These are phyloP conservation scores for Nigrospora osmanthi DNA, from an alignment of 2,329 filamentous ascomycete species.

Conservation along the genomic window DNA sequence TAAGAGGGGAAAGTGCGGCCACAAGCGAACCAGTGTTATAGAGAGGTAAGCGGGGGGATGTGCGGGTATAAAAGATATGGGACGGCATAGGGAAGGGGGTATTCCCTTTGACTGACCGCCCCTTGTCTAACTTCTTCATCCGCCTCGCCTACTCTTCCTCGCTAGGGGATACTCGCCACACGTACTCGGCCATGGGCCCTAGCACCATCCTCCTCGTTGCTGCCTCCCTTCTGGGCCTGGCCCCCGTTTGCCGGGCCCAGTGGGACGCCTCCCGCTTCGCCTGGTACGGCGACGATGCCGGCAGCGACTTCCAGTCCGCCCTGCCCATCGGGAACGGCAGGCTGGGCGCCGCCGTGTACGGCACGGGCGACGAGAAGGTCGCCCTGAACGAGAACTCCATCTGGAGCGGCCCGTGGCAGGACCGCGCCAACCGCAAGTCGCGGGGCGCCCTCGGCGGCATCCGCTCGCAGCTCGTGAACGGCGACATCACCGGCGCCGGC, in stretches of 20 bases:
- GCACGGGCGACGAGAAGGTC: slow-evolving; percentile 26
- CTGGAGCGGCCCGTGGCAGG: slow-evolving; percentile 35
- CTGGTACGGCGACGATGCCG: slow-evolving; percentile 9
- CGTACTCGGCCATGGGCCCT: too few species aligned
- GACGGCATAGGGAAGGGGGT: too few species aligned
- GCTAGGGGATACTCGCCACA: too few species aligned
- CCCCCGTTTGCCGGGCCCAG: not conserved
- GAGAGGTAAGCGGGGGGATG: too few species aligned
- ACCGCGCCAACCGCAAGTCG: slow-evolving; percentile 31
- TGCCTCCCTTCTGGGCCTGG: not conserved
- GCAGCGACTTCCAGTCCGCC: slow-evolving; percentile 18
- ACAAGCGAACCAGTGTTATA: too few species aligned
- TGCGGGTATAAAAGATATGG: too few species aligned
- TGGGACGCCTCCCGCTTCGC: slow-evolving; percentile 8
- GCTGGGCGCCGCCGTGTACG: slow-evolving; percentile 32
- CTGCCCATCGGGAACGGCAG: slow-evolving; percentile 42
- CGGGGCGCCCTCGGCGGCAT: slow-evolving; percentile 22
- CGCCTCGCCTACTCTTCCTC: too few species aligned
- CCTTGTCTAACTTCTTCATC: too few species aligned
- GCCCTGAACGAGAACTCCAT: slow-evolving; percentile 40
- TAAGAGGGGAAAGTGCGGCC: too few species aligned
- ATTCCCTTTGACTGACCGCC: too few species aligned
- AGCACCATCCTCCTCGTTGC: not conserved
- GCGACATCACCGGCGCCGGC: slow-evolving; percentile 27
- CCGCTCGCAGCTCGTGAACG: slow-evolving; percentile 25